These are phyloP conservation scores for cucumber (Cucumis sativus) DNA, from an alignment of 306 rosid species.

Conservation along the genomic window Cucumber_9930_V3 NC_026658.2:23924501-23925000, in stretches of 20 bases:
- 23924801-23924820: slow-evolving; percentile 71
- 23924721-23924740: neutral
- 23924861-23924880: neutral
- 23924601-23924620: slow-evolving; percentile 75
- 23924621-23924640: slow-evolving; percentile 87
- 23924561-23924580: slow-evolving; percentile 62
- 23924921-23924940: neutral
- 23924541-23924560: neutral
- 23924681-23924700: neutral
- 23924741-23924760: slow-evolving; percentile 17
- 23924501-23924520: neutral
- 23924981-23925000: neutral
- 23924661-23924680: slow-evolving; percentile 47
- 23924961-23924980: neutral
- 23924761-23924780: slow-evolving; percentile 96
- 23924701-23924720: neutral
- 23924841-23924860: slow-evolving; percentile 7
- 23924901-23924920: neutral
- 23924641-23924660: slow-evolving; percentile 71
- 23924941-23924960: neutral
- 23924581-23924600: slow-evolving; percentile 56
- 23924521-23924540: neutral
- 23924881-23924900: neutral
- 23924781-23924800: slow-evolving; percentile 84
- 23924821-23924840: slow-evolving; percentile 72